phyloP scores from a whole-genome alignment of 2,329 filamentous ascomycete genomes.

The Venturia nashicola region DNA sequence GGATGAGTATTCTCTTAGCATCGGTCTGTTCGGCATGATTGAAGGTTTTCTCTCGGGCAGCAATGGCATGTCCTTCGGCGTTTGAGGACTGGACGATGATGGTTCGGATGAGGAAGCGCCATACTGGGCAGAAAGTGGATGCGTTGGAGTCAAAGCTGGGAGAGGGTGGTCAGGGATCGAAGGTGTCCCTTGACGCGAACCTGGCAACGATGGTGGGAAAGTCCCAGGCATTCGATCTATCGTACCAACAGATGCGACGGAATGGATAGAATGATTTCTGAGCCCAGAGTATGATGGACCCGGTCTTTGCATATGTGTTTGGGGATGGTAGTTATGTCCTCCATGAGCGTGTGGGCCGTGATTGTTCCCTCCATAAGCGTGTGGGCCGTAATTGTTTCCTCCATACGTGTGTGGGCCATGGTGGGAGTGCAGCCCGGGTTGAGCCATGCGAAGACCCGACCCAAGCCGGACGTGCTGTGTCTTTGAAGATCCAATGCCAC shows the following conservation, averaged over 20 bases:
- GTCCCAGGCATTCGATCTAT: not conserved
- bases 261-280: not conserved
- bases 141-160: conserved; percentile 16
- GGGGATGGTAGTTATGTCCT: not conserved
- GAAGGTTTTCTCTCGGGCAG: conserved; percentile 14
- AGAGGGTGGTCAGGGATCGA: not conserved
- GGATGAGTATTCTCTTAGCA: not conserved
- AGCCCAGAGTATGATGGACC: not conserved
- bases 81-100: conserved; percentile 29
- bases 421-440: not conserved
- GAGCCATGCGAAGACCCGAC: conserved; percentile 5
- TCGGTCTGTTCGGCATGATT: conserved; percentile 1
- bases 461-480: not conserved
- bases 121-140: conserved; percentile 17
- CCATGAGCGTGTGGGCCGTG: not conserved
- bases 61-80: conserved; percentile 26
- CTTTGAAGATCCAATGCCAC: conserved; percentile 15
- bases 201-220: not conserved
- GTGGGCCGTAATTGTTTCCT: not conserved
- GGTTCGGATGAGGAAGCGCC: conserved; percentile 32
- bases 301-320: not conserved
- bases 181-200: conserved; percentile 6
- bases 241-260: not conserved
- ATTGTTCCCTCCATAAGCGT: not conserved
- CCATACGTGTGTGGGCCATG: not conserved